These are phyloP conservation scores for Mycena rosella DNA, from an alignment of 768 basidiomycete genomes.

Conservation along the genomic window DNA sequence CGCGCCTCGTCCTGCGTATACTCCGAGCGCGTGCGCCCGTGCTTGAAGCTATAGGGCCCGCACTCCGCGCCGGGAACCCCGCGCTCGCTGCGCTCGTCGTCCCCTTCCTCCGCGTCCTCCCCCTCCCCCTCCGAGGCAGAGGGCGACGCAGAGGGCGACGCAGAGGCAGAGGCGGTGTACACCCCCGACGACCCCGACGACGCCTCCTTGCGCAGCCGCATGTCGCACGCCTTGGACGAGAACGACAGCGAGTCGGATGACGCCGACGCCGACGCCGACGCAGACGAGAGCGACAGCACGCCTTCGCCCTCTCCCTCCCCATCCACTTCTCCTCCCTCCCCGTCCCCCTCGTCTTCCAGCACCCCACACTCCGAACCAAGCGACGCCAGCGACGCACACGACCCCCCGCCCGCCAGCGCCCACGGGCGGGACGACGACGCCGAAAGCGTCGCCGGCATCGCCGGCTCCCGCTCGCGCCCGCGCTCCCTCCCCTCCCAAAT, in stretches of 20 bases:
- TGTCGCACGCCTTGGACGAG: slow-evolving; percentile 1
- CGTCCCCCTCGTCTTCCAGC: neutral
- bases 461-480: slow-evolving; percentile 17
- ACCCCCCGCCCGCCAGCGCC: slow-evolving; percentile 29
- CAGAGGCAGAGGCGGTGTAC: neutral
- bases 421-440: slow-evolving; percentile 35
- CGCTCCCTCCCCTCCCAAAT: slow-evolving; percentile 12
- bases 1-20: neutral
- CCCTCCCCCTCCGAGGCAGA: neutral
- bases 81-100: slow-evolving; percentile 18
- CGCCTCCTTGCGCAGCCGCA: neutral
- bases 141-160: too few relatives aligned
- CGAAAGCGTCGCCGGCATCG: slow-evolving; percentile 26
- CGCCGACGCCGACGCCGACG: neutral
- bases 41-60: neutral
- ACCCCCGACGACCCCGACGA: slow-evolving; percentile 1
- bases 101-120: neutral
- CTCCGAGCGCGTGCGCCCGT: slow-evolving; percentile 5
- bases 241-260: slow-evolving; percentile 23
- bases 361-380: neutral
- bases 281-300: too few relatives aligned
- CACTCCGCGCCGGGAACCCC: neutral
- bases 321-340: neutral
- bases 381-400: slow-evolving; percentile 17
- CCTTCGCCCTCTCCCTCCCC: neutral